phyloP scores from a whole-genome alignment of 2,329 filamentous ascomycete genomes.

The Xylariaceae sp. region DNA sequence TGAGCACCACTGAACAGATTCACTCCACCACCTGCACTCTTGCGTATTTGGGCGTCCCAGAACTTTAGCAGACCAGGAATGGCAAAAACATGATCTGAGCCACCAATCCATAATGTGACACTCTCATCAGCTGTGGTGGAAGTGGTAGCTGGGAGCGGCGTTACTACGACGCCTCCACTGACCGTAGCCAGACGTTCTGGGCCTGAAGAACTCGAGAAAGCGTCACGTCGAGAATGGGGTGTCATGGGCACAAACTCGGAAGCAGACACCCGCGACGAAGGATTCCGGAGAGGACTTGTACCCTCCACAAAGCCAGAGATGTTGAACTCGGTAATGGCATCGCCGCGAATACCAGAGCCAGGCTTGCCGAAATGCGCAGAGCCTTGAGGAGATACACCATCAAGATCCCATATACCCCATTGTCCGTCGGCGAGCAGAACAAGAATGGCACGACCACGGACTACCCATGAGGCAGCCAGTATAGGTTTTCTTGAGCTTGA shows the following conservation, averaged over 20 bases:
- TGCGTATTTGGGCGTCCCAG: constrained; percentile 57
- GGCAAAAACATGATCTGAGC: constrained; percentile 53
- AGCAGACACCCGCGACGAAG: constrained; percentile 34
- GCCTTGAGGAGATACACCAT: constrained; percentile 50
- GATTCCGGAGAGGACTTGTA: constrained; percentile 50
- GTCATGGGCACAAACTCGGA: constrained; percentile 62
- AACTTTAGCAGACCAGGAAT: constrained; percentile 53
- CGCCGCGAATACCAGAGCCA: constrained; percentile 51
- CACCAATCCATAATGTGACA: constrained; percentile 54
- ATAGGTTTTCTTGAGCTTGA: constrained; percentile 53
- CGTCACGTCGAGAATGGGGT: constrained; percentile 55
- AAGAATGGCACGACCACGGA: constrained; percentile 56
- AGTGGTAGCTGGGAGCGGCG: constrained; percentile 40
- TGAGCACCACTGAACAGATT: constrained; percentile 55
- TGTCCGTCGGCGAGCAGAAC: constrained; percentile 59
- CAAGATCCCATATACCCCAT: constrained; percentile 66
- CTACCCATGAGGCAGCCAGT: constrained; percentile 60
- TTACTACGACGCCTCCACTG: constrained; percentile 50
- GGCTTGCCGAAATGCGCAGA: constrained; percentile 47
- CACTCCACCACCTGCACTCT: constrained; percentile 45
- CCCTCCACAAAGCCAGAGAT: constrained; percentile 58
- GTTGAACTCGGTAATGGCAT: constrained; percentile 55
- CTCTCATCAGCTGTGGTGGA: constrained; percentile 49
- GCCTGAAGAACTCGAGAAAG: constrained; percentile 42
- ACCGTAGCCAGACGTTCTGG: constrained; percentile 50